These are phyloP conservation scores for Fusarium sp. DNA, from an alignment of 2,329 filamentous ascomycete genomes.

Conservation along the genomic window DNA sequence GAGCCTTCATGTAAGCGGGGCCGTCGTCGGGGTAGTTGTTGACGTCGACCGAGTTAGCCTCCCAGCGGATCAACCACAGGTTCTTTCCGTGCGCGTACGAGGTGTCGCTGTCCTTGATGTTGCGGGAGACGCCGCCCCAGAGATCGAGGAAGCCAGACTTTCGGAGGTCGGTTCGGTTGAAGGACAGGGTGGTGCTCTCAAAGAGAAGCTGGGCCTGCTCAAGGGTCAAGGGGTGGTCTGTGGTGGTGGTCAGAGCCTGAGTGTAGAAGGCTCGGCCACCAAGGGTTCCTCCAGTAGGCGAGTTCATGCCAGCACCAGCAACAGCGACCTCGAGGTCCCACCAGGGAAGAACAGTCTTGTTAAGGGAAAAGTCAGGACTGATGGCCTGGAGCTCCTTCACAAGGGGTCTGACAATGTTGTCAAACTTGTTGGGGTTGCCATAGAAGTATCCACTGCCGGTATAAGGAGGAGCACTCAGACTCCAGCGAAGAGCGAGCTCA, in stretches of 20 bases:
- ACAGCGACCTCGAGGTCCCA: slow-evolving; percentile 40
- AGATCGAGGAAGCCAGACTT: slow-evolving; percentile 42
- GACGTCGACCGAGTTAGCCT: slow-evolving; percentile 22
- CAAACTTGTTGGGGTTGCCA: slow-evolving; percentile 38
- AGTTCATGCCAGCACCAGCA: slow-evolving; percentile 38
- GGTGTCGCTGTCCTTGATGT: slow-evolving; percentile 35
- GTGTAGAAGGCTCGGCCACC: slow-evolving; percentile 41
- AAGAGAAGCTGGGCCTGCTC: slow-evolving; percentile 33
- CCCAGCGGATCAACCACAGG: slow-evolving; percentile 42
- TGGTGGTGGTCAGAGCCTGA: slow-evolving; percentile 35
- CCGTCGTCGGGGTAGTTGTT: slow-evolving; percentile 36
- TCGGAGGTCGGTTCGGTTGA: slow-evolving; percentile 40
- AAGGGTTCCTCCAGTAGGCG: slow-evolving; percentile 30
- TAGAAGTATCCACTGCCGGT: slow-evolving; percentile 42
- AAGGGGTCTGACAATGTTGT: slow-evolving; percentile 27
- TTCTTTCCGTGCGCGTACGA: slow-evolving; percentile 40
- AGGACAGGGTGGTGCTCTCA: slow-evolving; percentile 31
- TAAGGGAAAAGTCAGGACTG: slow-evolving; percentile 8
- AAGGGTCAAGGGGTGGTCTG: slow-evolving; percentile 39
- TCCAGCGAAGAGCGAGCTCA: slow-evolving; percentile 41
- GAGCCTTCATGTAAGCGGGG: slow-evolving; percentile 31
- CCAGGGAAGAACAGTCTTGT: slow-evolving; percentile 37
- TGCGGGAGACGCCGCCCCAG: slow-evolving; percentile 42
- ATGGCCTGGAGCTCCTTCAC: slow-evolving; percentile 26
- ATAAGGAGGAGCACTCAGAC: slow-evolving; percentile 24